phyloP scores from a whole-genome alignment of 1,139 yeast species.

The Nakaseomyces delphensis region DNA sequence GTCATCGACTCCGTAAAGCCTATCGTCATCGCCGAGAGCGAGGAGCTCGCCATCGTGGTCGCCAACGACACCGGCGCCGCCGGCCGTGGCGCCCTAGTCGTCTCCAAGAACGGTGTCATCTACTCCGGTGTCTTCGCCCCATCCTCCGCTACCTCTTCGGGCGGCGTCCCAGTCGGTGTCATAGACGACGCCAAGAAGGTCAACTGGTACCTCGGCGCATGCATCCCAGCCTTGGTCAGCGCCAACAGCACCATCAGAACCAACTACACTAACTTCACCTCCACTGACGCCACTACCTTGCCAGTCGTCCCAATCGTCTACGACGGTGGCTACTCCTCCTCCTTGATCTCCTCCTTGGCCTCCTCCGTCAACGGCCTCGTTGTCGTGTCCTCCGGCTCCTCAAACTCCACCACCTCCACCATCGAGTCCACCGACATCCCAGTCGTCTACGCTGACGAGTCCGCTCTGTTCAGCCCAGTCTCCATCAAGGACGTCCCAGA shows the following conservation, averaged over 20 bases:
- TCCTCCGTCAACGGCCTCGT: slow-evolving; percentile 22
- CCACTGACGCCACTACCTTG: slow-evolving; percentile 10
- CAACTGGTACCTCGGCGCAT: slow-evolving; percentile 24
- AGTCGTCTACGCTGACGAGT: slow-evolving; percentile 21
- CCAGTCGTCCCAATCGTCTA: slow-evolving; percentile 26
- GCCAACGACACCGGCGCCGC: slow-evolving; percentile 19
- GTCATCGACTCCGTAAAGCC: slow-evolving; percentile 23
- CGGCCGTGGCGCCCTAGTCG: slow-evolving; percentile 26
- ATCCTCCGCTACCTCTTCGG: slow-evolving; percentile 12
- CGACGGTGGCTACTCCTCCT: slow-evolving; percentile 22
- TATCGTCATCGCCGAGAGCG: slow-evolving; percentile 23
- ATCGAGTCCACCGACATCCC: slow-evolving; percentile 15
- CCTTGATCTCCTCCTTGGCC: slow-evolving; percentile 15
- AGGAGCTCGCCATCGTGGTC: slow-evolving; percentile 20
- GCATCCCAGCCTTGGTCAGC: slow-evolving; percentile 18
- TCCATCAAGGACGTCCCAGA: slow-evolving; percentile 19
- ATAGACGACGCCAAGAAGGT: slow-evolving; percentile 13
- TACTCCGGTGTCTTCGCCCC: slow-evolving; percentile 27
- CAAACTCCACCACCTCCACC: slow-evolving; percentile 18
- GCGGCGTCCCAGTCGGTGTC: slow-evolving; percentile 24
- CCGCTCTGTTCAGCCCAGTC: slow-evolving; percentile 15
- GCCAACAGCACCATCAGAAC: slow-evolving; percentile 19
- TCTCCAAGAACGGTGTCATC: slow-evolving; percentile 18
- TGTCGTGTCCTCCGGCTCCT: slow-evolving; percentile 21
- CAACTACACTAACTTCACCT: slow-evolving; percentile 20